Percentiles rank a stretch among this genome's conserved stretches.
phyloP scores from a whole-genome alignment of 192 early-diverging fungal species.

The Umbelopsis sp. region DNA sequence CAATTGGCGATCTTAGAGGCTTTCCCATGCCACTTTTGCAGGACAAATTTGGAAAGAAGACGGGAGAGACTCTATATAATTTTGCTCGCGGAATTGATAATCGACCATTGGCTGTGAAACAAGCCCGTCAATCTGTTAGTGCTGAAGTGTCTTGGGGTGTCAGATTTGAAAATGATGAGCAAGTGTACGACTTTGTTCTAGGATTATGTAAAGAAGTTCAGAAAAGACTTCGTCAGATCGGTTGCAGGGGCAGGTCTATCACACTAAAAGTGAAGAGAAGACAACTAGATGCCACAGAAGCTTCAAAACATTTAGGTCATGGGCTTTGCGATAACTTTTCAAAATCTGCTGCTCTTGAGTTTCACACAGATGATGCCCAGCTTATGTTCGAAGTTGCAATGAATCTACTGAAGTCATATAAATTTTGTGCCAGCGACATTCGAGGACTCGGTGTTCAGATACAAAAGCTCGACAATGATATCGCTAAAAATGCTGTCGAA shows the following conservation, averaged over 20 bases:
- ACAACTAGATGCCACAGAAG: constrained; percentile 48
- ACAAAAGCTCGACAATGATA: constrained; percentile 42
- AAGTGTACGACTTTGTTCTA: constrained; percentile 65
- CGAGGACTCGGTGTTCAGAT: constrained; percentile 60
- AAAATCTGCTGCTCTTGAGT: constrained; percentile 50
- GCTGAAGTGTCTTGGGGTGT: constrained; percentile 81
- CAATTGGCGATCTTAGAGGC: constrained; percentile 50
- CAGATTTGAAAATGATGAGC: constrained; percentile 71
- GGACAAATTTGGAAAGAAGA: constrained; percentile 70
- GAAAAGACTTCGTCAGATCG: constrained; percentile 57
- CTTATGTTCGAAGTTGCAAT: constrained; percentile 41
- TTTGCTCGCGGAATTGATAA: constrained; percentile 78
- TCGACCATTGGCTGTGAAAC: constrained; percentile 64
- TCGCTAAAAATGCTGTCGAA: neutral
- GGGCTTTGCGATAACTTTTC: constrained; percentile 65
- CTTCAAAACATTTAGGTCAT: constrained; percentile 66
- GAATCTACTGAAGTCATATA: constrained; percentile 42
- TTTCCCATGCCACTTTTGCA: constrained; percentile 53
- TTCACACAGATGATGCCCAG: constrained; percentile 51
- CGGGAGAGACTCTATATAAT: constrained; percentile 68
- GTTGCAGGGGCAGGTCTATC: constrained; percentile 59
- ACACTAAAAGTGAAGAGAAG: constrained; percentile 72
- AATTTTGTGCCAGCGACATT: constrained; percentile 45
- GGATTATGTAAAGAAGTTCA: constrained; percentile 68
- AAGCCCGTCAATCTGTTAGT: constrained; percentile 74